Percentiles rank a stretch among this genome's conserved stretches.
phyloP scores from a whole-genome alignment of 2,329 filamentous ascomycete genomes.

The Cordyceps militaris region DNA sequence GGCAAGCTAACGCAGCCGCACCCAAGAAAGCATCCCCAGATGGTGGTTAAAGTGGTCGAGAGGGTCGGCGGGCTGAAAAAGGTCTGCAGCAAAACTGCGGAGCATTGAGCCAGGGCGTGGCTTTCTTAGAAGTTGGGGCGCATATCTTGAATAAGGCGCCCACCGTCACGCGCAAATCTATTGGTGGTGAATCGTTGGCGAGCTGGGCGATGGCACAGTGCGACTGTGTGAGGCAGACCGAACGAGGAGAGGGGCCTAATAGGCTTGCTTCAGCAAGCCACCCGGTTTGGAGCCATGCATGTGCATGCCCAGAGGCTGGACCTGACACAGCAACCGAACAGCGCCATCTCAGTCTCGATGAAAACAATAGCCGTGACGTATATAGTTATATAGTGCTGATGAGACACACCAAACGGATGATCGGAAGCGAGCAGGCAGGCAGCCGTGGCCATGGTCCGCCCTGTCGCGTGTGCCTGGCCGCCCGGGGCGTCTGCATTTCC shows the following conservation, averaged over 20 bases:
- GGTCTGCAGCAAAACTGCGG: background rate
- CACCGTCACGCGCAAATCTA: constrained; percentile 1
- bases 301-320: background rate
- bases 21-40: background rate
- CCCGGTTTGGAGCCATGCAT: background rate
- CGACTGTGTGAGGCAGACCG: constrained; percentile 3
- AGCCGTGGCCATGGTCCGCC: background rate
- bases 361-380: background rate
- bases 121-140: background rate
- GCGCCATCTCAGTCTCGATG: background rate
- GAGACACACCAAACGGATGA: background rate
- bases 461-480: constrained; percentile 2
- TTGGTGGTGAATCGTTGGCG: constrained; percentile 8
- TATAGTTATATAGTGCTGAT: background rate
- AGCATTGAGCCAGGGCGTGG: background rate
- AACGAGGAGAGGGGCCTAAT: background rate
- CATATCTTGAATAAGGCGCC: background rate
- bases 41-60: background rate
- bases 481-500: background rate
- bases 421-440: background rate
- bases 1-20: constrained; percentile 11
- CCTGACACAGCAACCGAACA: background rate
- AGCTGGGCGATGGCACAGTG: background rate
- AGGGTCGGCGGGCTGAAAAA: background rate
- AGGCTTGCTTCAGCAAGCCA: background rate